phyloP scores from a whole-genome alignment of 208 protist species.

The Naegleria fowleri region DNA sequence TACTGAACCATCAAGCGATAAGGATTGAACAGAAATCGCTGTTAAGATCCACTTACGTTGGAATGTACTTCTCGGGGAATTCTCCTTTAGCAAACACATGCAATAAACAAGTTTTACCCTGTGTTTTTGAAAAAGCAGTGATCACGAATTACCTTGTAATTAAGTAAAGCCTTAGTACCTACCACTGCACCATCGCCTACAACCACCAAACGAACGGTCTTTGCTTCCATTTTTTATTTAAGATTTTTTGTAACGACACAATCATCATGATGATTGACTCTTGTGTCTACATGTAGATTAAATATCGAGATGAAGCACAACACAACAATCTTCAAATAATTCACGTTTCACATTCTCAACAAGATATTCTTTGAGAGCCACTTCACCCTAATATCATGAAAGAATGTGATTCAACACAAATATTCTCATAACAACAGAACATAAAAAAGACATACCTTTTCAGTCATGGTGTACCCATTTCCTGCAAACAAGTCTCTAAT shows the following conservation, averaged over 20 bases:
- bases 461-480: background rate
- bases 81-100: constrained; percentile 34
- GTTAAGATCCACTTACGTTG: constrained; percentile 36
- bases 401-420: no score
- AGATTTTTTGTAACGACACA: no score
- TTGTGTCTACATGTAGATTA: no score
- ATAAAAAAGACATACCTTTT: background rate
- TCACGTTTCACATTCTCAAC: background rate
- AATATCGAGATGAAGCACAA: background rate
- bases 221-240: background rate
- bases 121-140: no score
- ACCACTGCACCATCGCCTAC: constrained; percentile 51
- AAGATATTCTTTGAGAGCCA: background rate
- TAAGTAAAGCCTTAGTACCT: background rate
- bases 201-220: constrained; percentile 31
- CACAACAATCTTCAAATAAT: background rate
- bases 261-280: no score
- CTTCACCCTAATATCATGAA: background rate
- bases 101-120: constrained; percentile 54
- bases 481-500: background rate
- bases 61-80: constrained; percentile 52
- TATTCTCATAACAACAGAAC: no score
- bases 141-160: background rate
- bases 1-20: background rate
- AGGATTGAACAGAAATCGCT: no score